Evolutionary conservation across 2,329 filamentous ascomycete genomes (phyloP), one percentile per base, ranked within the genome.

Genomic region (Fusarium piperis): DNA sequence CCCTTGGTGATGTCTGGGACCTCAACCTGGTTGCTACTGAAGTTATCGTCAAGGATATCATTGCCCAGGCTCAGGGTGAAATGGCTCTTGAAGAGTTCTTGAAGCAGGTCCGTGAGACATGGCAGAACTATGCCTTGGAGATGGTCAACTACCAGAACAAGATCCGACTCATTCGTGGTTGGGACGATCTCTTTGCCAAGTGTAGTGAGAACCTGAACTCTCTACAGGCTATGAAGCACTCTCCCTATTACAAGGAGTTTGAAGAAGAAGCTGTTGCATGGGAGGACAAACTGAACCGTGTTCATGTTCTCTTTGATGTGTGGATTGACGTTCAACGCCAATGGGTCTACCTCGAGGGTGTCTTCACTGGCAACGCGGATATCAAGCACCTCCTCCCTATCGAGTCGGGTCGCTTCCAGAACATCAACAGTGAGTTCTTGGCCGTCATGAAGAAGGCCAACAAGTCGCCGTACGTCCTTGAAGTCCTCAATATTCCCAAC

Each of bases 261-360:
- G 96, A 99, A 80, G 96, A 99, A 77, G 96, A 99, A 76, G 97
- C 97, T 8, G 93, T 94, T 1, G 90, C 93, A 1, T 99, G 96
- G 96, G 97, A 99, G 82, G 97, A 99, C 83, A 97, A 97, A 81
- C 88, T 99, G 28, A 99, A 98, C 81, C 91, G 96, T 51, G 94
- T 99, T 3, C 96, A 99, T 79, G 94, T 99, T 16, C 88, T 99
- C 11, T 99, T 99, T 78, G 96, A 99, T 80, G 95, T 99, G 16
- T 99, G 97, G 97, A 99, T 99, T 76, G 97, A 99, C 82, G 97
- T 99, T n/a, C 96, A 99, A 81, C 92, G 97, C 68, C 96, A 99
- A 83, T 99, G 96, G 96, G 96, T 99, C 9, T 99, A 99, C 80
- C 89, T 99, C 6, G 97, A 99, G 83, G 96, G 96, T 73, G 96